Evolutionary conservation across 2,329 filamentous ascomycete species (phyloP).

Genomic region (Cryphonectria naterciae): DNA sequence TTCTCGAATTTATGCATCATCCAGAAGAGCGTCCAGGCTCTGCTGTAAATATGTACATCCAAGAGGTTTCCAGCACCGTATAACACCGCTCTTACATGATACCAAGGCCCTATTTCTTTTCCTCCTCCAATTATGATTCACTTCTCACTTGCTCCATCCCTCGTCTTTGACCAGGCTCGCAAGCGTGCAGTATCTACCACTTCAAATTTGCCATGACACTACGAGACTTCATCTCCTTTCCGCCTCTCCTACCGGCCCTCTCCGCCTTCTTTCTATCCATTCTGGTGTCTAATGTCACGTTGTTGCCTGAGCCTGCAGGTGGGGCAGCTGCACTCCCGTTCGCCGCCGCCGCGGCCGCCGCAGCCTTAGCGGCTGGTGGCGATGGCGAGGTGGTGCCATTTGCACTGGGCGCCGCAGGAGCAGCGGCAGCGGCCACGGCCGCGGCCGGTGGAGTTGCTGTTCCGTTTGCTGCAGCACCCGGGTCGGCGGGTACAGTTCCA

Average conservation of each 20-base stretch:
- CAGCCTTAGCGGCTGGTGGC: too few species aligned
- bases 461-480: too few species aligned
- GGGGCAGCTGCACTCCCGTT: neutral
- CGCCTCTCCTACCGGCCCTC: too few species aligned
- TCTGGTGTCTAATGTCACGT: neutral
- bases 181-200: neutral
- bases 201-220: neutral
- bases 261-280: neutral
- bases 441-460: too few species aligned
- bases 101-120: neutral
- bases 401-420: too few species aligned
- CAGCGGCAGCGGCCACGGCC: too few species aligned
- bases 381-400: too few species aligned
- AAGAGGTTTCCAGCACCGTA: neutral
- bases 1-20: neutral
- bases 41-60: neutral
- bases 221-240: constrained; percentile 1
- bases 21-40: neutral
- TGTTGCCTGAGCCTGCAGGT: neutral
- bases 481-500: neutral
- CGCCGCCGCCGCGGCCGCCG: neutral
- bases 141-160: neutral
- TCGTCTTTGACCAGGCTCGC: neutral
- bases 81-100: neutral
- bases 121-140: neutral